These are phyloP conservation scores for Kodamaea jinghongensis DNA, from an alignment of 805 yeast species.

Conservation along the genomic window DNA sequence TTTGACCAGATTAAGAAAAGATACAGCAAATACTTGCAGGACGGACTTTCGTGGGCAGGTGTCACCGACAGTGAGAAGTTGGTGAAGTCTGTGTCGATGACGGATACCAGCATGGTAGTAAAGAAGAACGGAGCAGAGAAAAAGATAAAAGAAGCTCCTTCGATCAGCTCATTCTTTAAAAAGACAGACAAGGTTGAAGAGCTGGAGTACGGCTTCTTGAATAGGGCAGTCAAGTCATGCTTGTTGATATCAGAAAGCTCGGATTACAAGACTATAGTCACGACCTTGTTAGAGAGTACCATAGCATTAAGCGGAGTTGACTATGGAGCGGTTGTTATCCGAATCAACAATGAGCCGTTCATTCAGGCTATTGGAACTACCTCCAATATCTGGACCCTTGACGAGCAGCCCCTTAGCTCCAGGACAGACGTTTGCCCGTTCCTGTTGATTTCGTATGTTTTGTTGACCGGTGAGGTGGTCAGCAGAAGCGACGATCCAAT, in stretches of 20 bases:
- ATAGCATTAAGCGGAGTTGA: constrained; percentile 34
- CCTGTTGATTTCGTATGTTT: constrained; percentile 34
- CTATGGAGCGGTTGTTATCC: constrained; percentile 31
- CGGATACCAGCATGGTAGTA: not conserved
- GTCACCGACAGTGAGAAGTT: constrained; percentile 12
- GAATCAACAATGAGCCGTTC: constrained; percentile 20
- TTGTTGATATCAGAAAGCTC: constrained; percentile 49
- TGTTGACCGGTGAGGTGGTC: constrained; percentile 35
- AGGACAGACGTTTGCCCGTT: constrained; percentile 45
- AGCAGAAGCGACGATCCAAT: constrained; percentile 35
- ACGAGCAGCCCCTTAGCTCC: constrained; percentile 34
- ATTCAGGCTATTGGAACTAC: constrained; percentile 29
- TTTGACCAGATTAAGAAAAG: constrained; percentile 23
- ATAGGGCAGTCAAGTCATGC: constrained; percentile 44
- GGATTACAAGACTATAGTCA: constrained; percentile 33
- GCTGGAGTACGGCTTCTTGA: constrained; percentile 8
- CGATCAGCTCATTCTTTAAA: not conserved
- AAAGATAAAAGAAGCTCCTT: too few relatives aligned
- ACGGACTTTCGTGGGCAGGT: constrained; percentile 33
- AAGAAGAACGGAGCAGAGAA: too few relatives aligned
- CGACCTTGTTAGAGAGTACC: constrained; percentile 38
- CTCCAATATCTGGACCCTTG: constrained; percentile 22
- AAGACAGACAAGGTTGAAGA: not conserved
- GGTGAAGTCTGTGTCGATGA: not conserved
- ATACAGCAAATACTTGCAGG: constrained; percentile 25